Conservation (phyloP, 495 filamentous ascomycete genomes). For the Melanomma pulvis-pyrius region DNA sequence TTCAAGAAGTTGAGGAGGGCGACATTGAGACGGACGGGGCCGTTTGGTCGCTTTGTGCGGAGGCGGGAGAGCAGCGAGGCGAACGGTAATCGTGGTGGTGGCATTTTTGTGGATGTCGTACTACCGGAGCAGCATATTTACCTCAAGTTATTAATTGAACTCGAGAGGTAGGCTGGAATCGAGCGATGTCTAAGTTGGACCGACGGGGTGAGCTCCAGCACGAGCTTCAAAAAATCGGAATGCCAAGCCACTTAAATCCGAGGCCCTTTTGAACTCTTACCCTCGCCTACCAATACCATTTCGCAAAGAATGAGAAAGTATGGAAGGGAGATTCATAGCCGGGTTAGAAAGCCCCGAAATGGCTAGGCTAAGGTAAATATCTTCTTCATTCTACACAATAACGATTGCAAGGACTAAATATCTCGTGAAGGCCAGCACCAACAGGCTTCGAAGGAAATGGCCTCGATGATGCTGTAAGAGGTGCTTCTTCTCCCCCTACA, state of each 20-base stretch:
- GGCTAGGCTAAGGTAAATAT: conserved; percentile 6
- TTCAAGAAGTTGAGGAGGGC: conserved; percentile 10
- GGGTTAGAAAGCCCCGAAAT: conserved; percentile 10
- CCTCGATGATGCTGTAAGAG: conserved; percentile 38
- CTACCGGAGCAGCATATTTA: conserved; percentile 17
- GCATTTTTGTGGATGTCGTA: conserved; percentile 10
- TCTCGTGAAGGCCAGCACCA: conserved; percentile 17
- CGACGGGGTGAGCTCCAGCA: not conserved
- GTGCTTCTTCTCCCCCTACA: conserved; percentile 17
- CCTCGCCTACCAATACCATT: not conserved
- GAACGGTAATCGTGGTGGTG: conserved; percentile 12
- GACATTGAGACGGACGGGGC: too few relatives aligned
- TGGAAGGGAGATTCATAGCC: not conserved
- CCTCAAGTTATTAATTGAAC: not conserved
- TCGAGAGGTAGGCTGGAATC: not conserved
- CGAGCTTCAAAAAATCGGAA: conserved; percentile 8
- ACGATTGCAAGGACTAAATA: not conserved
- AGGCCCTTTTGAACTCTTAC: not conserved
- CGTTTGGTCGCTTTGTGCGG: conserved; percentile 2
- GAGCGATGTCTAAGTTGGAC: not conserved
- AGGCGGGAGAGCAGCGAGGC: conserved; percentile 16
- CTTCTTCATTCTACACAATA: not conserved
- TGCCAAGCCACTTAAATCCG: conserved; percentile 24
- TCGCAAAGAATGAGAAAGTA: not conserved
- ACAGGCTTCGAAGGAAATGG: conserved; percentile 9